Evolutionary conservation across 1,284 basidiomycete genomes (phyloP), one percentile per base, ranked within the genome.

Genomic region (Malassezia yamatoensis): DNA sequence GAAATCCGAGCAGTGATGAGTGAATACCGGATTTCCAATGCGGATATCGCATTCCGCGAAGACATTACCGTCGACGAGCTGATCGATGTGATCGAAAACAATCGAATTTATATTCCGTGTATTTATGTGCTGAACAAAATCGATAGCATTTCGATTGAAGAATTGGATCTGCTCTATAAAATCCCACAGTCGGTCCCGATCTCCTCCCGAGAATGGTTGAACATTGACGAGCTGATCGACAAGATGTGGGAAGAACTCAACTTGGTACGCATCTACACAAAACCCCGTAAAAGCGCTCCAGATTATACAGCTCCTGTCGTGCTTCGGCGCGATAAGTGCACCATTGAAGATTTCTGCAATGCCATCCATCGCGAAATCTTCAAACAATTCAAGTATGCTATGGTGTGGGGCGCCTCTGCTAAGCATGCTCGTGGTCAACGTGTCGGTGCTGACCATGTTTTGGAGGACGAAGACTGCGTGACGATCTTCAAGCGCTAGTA

Each of bases 391-490:
- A 90, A 89, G 79, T 90, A 86, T 74, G 88, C 88, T 13, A 79
- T 90, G 57, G 90, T 93, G 1, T 94, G 88, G 87, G 90, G 91
- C 51, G 80, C 88, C 1, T 93, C 88, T 62, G 91, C 90, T 21
- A 98, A 96, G 78, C 94, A 98, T 75, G 80, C 90, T 12, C 81
- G 91, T 65, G 94, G 94, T 2, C 94, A 99, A 77, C 91, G 94
- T 74, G 90, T 96, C 32, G 93, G 94, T 13, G 52, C 49, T 7
- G 69, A 68, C 45, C 68, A 70, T 35, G 58, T 68, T 5, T 52
- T 72, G 18, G 61, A 61, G 29, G 67, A 71, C 42, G 69, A 72
- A 20, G 67, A 68, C 51, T 59, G 58, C 24, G 63, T 68, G 5
- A 66, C 63, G 20, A 68, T 68, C 49, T 66, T 65, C 52, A 68